Conservation (phyloP, 371 early-diverging fungal genomes). For the Haplosporangium sp. region DNA sequence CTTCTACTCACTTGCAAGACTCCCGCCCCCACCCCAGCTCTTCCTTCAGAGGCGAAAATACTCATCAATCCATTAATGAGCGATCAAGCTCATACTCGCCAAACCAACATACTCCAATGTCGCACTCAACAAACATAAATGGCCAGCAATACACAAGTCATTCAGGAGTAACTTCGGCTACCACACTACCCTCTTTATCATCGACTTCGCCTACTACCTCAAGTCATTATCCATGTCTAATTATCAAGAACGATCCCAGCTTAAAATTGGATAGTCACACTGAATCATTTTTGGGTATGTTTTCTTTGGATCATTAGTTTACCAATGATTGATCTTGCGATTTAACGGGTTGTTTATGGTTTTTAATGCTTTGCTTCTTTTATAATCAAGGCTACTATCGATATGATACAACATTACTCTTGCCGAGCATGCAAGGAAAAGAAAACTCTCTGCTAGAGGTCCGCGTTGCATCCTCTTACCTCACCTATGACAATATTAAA, state of each 20-base stretch:
- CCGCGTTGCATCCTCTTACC: conserved; percentile 64
- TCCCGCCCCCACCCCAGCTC: conserved; percentile 11
- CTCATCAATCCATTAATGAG: neutral
- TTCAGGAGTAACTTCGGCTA: conserved; percentile 4
- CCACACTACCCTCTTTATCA: neutral
- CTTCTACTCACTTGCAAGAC: conserved; percentile 23
- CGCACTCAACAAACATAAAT: conserved; percentile 15
- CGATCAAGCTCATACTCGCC: conserved; percentile 21
- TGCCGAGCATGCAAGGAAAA: conserved; percentile 63
- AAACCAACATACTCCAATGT: conserved; percentile 16
- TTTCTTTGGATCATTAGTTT: too few relatives aligned
- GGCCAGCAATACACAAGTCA: conserved; percentile 24
- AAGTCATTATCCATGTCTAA: conserved; percentile 54
- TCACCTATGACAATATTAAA: conserved; percentile 66
- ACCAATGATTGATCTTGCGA: neutral
- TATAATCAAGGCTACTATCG: conserved; percentile 58
- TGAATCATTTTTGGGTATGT: conserved; percentile 60
- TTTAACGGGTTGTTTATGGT: neutral
- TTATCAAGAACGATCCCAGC: conserved; percentile 64
- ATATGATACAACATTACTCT: conserved; percentile 61
- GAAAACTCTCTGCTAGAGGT: conserved; percentile 70
- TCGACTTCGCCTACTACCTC: neutral
- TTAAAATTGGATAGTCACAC: conserved; percentile 59
- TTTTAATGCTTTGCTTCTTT: neutral
- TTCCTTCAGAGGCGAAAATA: conserved; percentile 17